Conservation (phyloP, 768 basidiomycete species). For the Amanita polypyramis region DNA sequence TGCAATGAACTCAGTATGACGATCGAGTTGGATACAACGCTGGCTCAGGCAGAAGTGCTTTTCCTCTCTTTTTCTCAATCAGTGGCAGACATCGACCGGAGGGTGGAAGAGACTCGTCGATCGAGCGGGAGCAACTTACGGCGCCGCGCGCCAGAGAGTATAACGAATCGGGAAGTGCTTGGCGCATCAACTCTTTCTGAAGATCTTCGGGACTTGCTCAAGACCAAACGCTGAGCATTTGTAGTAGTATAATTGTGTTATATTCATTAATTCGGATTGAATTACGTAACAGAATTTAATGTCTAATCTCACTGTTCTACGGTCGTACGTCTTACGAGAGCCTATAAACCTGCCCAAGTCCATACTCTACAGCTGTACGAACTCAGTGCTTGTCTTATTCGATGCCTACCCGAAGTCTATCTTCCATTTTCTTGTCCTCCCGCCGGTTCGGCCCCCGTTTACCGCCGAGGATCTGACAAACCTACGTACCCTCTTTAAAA, state of each 20-base stretch:
- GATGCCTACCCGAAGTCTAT: constrained; percentile 76
- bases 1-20: constrained; percentile 94
- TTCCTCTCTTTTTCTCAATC: constrained; percentile 87
- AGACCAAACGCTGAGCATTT: constrained; percentile 23
- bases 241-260: background rate
- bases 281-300: constrained; percentile 15
- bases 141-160: constrained; percentile 8
- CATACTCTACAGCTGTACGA: constrained; percentile 46
- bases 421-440: constrained; percentile 86
- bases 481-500: constrained; percentile 44
- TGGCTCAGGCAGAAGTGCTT: constrained; percentile 94
- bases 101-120: constrained; percentile 50
- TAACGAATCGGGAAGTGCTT: background rate
- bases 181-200: constrained; percentile 32
- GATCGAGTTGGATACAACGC: constrained; percentile 91
- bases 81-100: constrained; percentile 81
- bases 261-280: too few species aligned
- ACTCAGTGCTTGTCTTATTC: constrained; percentile 52
- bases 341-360: constrained; percentile 47
- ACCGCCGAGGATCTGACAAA: constrained; percentile 31
- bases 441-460: constrained; percentile 31
- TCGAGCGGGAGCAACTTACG: constrained; percentile 22
- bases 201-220: constrained; percentile 50
- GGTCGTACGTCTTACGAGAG: constrained; percentile 46
- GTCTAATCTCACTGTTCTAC: constrained; percentile 45